phyloP scores from a whole-genome alignment of 2,329 filamentous ascomycete species.

The Fusarium chuoi region DNA sequence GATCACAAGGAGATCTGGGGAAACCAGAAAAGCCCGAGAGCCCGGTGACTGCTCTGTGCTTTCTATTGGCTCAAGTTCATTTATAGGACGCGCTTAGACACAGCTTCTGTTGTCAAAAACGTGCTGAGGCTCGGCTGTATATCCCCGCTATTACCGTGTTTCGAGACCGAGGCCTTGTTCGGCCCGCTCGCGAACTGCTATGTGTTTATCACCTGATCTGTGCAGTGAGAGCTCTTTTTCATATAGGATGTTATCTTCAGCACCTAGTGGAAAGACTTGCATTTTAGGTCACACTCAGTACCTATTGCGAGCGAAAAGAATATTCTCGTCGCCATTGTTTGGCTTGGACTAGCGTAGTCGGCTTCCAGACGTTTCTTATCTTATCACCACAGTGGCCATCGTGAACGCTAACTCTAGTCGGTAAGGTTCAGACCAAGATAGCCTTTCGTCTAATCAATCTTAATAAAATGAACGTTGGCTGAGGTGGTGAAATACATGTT shows the following conservation, averaged over 20 bases:
- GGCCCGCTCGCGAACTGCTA: neutral
- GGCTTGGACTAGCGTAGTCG: neutral
- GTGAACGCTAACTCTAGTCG: neutral
- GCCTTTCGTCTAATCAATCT: neutral
- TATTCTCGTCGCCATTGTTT: too few relatives aligned
- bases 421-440: neutral
- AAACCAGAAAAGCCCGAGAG: neutral
- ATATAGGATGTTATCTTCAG: too few relatives aligned
- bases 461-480: neutral
- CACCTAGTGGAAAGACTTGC: neutral
- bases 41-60: neutral
- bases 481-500: neutral
- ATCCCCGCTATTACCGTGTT: neutral
- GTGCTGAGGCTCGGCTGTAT: neutral
- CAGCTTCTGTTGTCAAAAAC: neutral
- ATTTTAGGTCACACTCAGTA: neutral
- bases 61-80: neutral
- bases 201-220: neutral
- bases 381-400: neutral
- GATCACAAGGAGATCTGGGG: neutral
- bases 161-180: neutral
- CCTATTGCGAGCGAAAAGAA: neutral
- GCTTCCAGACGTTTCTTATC: neutral
- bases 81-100: neutral
- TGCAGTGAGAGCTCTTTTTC: fast-evolving